Percentiles rank a stretch among this genome's conserved stretches.
phyloP scores from a whole-genome alignment of 345 rosid species.

The Dipteronia dyeriana region DNA sequence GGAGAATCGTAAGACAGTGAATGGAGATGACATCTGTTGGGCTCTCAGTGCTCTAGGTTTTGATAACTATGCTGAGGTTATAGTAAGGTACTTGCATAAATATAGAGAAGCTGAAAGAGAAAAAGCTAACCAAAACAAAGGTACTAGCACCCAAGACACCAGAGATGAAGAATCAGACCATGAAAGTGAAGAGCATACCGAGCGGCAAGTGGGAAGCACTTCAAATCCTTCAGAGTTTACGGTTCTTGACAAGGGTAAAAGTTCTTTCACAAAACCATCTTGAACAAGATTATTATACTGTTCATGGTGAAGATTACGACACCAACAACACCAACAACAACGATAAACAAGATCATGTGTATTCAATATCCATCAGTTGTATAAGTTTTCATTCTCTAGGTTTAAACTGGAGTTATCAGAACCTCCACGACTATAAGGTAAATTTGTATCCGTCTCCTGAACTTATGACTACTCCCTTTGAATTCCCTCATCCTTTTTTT shows the following conservation, averaged over 20 bases:
- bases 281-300: slow-evolving; percentile 11
- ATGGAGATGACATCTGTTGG: slow-evolving; percentile 86
- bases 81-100: slow-evolving; percentile 57
- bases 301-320: not conserved
- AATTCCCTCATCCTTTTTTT: not conserved
- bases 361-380: slow-evolving; percentile 9
- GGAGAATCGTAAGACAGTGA: slow-evolving; percentile 87
- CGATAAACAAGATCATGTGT: slow-evolving; percentile 1
- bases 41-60: slow-evolving; percentile 77
- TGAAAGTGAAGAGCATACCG: slow-evolving; percentile 4
- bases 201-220: slow-evolving; percentile 18
- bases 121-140: slow-evolving; percentile 42
- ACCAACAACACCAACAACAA: slow-evolving; percentile 20
- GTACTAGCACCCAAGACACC: slow-evolving; percentile 27
- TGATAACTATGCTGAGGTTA: slow-evolving; percentile 69
- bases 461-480: slow-evolving; percentile 11
- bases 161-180: slow-evolving; percentile 36
- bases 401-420: not conserved
- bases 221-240: slow-evolving; percentile 30
- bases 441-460: slow-evolving; percentile 8
- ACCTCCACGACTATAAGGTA: not conserved
- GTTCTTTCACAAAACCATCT: slow-evolving; percentile 30
- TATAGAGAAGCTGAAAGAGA: slow-evolving; percentile 66
- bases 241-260: slow-evolving; percentile 55
- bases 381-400: slow-evolving; percentile 18